phyloP scores from a whole-genome alignment of 768 basidiomycete genomes.

The Kwoniella mangroviensis region DNA sequence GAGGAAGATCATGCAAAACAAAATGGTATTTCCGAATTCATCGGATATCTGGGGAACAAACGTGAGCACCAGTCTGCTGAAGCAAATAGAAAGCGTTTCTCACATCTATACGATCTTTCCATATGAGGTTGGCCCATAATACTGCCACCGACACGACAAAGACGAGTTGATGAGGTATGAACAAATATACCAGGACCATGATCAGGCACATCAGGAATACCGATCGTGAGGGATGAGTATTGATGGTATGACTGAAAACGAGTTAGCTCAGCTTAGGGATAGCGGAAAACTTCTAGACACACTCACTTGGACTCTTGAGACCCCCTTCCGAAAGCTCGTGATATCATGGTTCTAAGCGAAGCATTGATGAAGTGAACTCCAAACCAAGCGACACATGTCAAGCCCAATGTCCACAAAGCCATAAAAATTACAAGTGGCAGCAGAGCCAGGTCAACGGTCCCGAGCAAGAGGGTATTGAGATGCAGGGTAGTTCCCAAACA shows the following conservation, averaged over 20 bases:
- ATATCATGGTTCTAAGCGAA: not conserved
- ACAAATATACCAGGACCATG: conserved; percentile 68
- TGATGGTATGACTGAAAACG: not conserved
- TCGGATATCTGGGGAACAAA: not conserved
- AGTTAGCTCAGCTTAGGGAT: too few species aligned
- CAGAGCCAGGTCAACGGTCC: conserved; percentile 1
- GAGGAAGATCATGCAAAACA: conserved; percentile 79
- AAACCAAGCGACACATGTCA: conserved; percentile 4
- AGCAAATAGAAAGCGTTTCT: not conserved
- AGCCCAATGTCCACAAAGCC: conserved; percentile 14
- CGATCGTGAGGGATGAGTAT: conserved; percentile 47
- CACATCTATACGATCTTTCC: not conserved
- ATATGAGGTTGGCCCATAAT: not conserved
- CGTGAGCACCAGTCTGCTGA: not conserved
- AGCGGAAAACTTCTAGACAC: too few species aligned
- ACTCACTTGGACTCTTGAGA: not conserved
- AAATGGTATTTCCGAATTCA: conserved; percentile 60
- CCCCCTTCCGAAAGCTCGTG: not conserved
- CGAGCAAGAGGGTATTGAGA: not conserved
- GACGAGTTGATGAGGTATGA: conserved; percentile 92
- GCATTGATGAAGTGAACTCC: not conserved
- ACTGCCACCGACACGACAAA: conserved; percentile 72
- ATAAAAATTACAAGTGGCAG: conserved; percentile 17
- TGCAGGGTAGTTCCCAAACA: not conserved
- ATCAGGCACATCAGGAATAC: conserved; percentile 63